Percentiles rank a stretch among this genome's conserved stretches.
phyloP scores from a whole-genome alignment of 805 yeast genomes.

The Metschnikowia orientalis region DNA sequence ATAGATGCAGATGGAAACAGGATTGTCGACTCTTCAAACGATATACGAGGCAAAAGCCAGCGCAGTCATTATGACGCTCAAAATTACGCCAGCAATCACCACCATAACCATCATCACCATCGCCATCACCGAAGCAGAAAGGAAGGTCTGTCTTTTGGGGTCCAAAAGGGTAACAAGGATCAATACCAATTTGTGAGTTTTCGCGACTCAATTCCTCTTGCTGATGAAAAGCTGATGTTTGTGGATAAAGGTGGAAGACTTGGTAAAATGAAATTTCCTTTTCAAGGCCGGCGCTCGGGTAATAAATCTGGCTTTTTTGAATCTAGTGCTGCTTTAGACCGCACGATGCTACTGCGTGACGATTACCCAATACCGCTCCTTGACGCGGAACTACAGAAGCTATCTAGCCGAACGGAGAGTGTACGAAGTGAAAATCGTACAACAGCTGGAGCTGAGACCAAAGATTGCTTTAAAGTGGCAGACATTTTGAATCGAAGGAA shows the following conservation, averaged over 20 bases:
- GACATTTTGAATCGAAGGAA: conserved; percentile 29
- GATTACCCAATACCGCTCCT: conserved; percentile 3
- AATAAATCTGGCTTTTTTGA: conserved; percentile 1
- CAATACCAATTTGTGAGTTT: conserved; percentile 32
- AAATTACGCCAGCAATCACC: conserved; percentile 2
- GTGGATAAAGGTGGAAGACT: conserved; percentile 31
- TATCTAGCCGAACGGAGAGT: conserved; percentile 2
- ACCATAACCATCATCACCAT: conserved; percentile 10
- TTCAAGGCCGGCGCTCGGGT: conserved; percentile 20
- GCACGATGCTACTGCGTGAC: not conserved
- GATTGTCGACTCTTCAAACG: not conserved
- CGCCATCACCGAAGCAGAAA: conserved; percentile 3
- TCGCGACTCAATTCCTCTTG: conserved; percentile 26
- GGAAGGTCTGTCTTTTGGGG: conserved; percentile 1
- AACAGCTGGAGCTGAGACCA: not conserved
- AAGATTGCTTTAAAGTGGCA: not conserved
- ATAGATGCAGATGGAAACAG: not conserved
- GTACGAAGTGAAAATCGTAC: not conserved
- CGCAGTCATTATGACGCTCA: no score
- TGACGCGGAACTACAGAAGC: conserved; percentile 11
- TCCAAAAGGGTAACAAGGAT: not conserved
- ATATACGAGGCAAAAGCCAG: no score
- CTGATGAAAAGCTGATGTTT: conserved; percentile 14
- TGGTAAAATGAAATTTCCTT: conserved; percentile 32
- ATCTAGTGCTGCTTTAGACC: not conserved